Evolutionary conservation across 805 yeast species (phyloP), one percentile per base, ranked within the genome.

Genomic region (Schizosaccharomyces japonicus): DNA sequence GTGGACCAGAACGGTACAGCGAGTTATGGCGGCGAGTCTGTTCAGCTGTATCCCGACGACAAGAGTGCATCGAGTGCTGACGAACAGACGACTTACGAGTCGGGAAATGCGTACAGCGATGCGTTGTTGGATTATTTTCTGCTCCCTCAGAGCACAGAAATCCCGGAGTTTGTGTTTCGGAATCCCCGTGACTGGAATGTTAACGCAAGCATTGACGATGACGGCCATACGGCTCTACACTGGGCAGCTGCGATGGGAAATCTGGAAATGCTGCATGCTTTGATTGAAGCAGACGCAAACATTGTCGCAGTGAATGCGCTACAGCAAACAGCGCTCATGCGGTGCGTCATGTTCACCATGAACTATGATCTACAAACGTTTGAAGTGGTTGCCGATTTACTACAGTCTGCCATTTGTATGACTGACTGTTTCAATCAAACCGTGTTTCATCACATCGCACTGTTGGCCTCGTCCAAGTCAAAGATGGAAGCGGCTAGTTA

Each of bases 161-260:
- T 79, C 26, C 93, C 93, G 0, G 73, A 70, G 25, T 75, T 80
- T 55, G 63, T 81, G 11, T 63, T 70, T 34, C 68, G 73, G 53
- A 78, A 81, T 0, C 76, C 80, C 1, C 66, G 69, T 23, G 78
- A 72, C 48, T 76, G 79, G 55, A 73, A 80, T 53, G 70, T 80
- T 51, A 71, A 77, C 63, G 81, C 79, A 47, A 75, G 83, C 4
- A 81, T 90, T 26, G 98, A 90, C 59, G 85, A 81, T 50, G 95
- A 90, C 57, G 92, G 94, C 1, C 92, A 90, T 58, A 80, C 95
- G 0, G 79, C 94, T 1, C 75, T 90, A 54, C 98, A 90, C 62
- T 90, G 96, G 95, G 94, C 96, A 0, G 83, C 95, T 51, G 80
- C 96, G 1, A 83, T 90, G 72, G 98, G 96, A 3, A 80, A 78